Conservation (phyloP, 208 protist species). For the Leishmania braziliensis region DNA sequence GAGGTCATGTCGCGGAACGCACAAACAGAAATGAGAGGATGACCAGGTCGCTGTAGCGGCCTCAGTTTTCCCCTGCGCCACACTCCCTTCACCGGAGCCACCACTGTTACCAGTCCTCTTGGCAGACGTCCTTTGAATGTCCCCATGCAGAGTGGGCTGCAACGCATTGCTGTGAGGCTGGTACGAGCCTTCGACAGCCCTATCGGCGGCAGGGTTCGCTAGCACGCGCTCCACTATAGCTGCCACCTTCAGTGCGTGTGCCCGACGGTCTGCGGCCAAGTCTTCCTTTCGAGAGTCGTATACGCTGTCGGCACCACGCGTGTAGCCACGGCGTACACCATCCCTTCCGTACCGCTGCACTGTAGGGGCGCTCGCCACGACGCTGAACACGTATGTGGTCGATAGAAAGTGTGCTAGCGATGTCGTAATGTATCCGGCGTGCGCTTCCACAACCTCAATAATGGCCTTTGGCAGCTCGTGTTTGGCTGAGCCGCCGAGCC, state of each 20-base stretch:
- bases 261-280: neutral
- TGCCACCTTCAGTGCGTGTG: conserved; percentile 2
- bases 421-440: conserved; percentile 26
- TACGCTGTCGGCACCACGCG: neutral
- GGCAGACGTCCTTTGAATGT: neutral
- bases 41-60: no score
- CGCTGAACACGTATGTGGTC: conserved; percentile 16
- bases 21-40: conserved; percentile 9
- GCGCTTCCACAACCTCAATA: conserved; percentile 19
- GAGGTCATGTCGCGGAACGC: conserved; percentile 8
- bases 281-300: neutral
- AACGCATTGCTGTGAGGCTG: neutral
- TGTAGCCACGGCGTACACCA: neutral
- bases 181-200: conserved; percentile 1
- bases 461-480: conserved; percentile 1
- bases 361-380: conserved; percentile 10
- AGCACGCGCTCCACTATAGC: conserved; percentile 17
- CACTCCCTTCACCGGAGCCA: neutral
- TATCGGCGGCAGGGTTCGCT: conserved; percentile 4
- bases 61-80: neutral
- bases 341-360: neutral
- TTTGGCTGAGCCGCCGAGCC: neutral
- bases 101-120: no score
- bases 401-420: conserved; percentile 19
- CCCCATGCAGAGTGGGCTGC: neutral